phyloP scores from a whole-genome alignment of 768 basidiomycete genomes.

The Nidula microcarpa region DNA sequence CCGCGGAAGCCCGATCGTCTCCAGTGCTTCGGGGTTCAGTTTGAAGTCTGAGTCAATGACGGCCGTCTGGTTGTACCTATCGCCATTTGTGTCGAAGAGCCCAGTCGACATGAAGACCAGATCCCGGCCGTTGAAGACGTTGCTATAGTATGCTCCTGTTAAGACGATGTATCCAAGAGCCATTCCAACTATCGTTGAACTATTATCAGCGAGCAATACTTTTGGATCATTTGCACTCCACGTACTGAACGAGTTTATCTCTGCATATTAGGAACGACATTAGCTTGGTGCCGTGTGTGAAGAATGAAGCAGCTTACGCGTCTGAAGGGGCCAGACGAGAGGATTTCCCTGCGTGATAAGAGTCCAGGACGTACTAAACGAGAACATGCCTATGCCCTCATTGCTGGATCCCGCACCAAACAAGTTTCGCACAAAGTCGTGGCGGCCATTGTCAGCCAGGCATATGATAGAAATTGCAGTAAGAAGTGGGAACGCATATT shows the following conservation, averaged over 20 bases:
- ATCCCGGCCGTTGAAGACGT: conserved; percentile 41
- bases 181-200: conserved; percentile 36
- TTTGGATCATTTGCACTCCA: conserved; percentile 44
- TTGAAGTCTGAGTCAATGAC: conserved; percentile 35
- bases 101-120: conserved; percentile 47
- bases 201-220: conserved; percentile 37
- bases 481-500: conserved; percentile 17
- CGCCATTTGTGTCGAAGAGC: conserved; percentile 33
- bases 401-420: conserved; percentile 47
- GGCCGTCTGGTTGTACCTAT: conserved; percentile 35
- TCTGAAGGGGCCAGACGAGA: conserved; percentile 53
- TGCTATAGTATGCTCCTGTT: conserved; percentile 36
- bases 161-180: conserved; percentile 41
- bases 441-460: conserved; percentile 42
- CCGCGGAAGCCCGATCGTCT: conserved; percentile 18
- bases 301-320: conserved; percentile 28
- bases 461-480: conserved; percentile 50
- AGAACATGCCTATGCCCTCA: conserved; percentile 46
- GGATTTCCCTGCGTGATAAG: conserved; percentile 53
- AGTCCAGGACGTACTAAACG: conserved; percentile 47
- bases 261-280: conserved; percentile 8
- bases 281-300: too few relatives aligned
- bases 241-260: conserved; percentile 41
- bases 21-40: conserved; percentile 25
- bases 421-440: conserved; percentile 34